phyloP scores from a whole-genome alignment of 345 rosid species.

The Ailanthus altissimus region DNA sequence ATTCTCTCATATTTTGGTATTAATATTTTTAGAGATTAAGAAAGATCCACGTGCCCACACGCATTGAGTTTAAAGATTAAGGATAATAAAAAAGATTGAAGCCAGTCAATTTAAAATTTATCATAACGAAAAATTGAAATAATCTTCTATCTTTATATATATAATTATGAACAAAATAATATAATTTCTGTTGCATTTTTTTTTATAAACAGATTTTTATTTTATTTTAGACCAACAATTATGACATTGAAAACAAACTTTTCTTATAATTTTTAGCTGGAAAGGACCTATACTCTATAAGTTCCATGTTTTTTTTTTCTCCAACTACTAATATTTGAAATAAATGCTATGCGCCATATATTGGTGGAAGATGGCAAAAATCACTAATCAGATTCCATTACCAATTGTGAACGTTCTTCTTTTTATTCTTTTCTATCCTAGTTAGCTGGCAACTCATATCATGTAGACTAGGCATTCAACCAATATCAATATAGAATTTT shows the following conservation, averaged over 20 bases:
- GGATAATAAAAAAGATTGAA: too few species aligned
- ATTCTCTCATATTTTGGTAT: too few species aligned
- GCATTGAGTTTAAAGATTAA: too few species aligned
- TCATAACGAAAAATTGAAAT: too few species aligned
- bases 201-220: too few species aligned
- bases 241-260: not conserved
- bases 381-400: not conserved
- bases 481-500: not conserved
- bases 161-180: too few species aligned
- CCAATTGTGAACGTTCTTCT: not conserved
- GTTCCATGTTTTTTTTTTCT: not conserved
- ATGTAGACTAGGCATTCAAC: not conserved
- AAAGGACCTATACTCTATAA: not conserved
- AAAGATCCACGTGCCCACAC: too few species aligned
- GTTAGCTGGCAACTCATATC: not conserved
- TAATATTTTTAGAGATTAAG: too few species aligned
- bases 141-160: too few species aligned
- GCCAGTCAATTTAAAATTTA: too few species aligned
- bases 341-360: not conserved
- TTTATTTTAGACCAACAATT: too few species aligned
- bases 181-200: too few species aligned
- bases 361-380: not conserved
- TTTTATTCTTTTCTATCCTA: not conserved
- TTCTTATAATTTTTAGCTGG: not conserved
- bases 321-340: not conserved